phyloP scores from a whole-genome alignment of 2,329 filamentous ascomycete species.

The Tricladium varicosporioides region DNA sequence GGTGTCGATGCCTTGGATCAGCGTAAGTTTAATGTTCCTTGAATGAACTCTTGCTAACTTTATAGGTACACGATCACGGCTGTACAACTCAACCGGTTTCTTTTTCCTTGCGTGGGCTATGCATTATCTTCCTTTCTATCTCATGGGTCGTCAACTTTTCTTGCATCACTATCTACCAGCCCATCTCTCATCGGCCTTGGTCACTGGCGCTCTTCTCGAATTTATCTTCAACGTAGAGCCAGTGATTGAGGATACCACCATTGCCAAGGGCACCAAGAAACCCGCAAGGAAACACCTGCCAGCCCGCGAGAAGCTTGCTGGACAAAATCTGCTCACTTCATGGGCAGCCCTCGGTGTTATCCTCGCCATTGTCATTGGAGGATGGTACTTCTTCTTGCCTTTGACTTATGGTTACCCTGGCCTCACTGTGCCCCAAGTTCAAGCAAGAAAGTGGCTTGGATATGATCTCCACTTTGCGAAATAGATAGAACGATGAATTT shows the following conservation, averaged over 20 bases:
- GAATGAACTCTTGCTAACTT: neutral
- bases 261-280: slow-evolving; percentile 47
- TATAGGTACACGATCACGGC: slow-evolving; percentile 78
- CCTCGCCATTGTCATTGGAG: slow-evolving; percentile 63
- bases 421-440: slow-evolving; percentile 73
- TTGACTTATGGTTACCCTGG: slow-evolving; percentile 95
- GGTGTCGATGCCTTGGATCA: slow-evolving; percentile 90
- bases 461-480: slow-evolving; percentile 99
- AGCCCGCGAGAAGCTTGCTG: slow-evolving; percentile 77
- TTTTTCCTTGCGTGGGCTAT: slow-evolving; percentile 98
- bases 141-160: slow-evolving; percentile 98
- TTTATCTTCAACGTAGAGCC: slow-evolving; percentile 95
- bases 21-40: slow-evolving; percentile 62
- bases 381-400: slow-evolving; percentile 92
- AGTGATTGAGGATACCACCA: slow-evolving; percentile 50
- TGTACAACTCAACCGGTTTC: slow-evolving; percentile 99
- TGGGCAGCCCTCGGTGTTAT: slow-evolving; percentile 80
- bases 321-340: slow-evolving; percentile 71
- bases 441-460: slow-evolving; percentile 88
- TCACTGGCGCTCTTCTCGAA: slow-evolving; percentile 87
- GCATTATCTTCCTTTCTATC: slow-evolving; percentile 95
- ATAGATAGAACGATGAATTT: slow-evolving; percentile 41
- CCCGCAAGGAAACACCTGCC: slow-evolving; percentile 61
- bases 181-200: slow-evolving; percentile 84
- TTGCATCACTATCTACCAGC: slow-evolving; percentile 96